A percentile compares a stretch with the other conserved stretches of the same genome.
These are phyloP conservation scores for Suhomyces atakaporum DNA, from an alignment of 1,139 yeast genomes.

Conservation along the genomic window DNA sequence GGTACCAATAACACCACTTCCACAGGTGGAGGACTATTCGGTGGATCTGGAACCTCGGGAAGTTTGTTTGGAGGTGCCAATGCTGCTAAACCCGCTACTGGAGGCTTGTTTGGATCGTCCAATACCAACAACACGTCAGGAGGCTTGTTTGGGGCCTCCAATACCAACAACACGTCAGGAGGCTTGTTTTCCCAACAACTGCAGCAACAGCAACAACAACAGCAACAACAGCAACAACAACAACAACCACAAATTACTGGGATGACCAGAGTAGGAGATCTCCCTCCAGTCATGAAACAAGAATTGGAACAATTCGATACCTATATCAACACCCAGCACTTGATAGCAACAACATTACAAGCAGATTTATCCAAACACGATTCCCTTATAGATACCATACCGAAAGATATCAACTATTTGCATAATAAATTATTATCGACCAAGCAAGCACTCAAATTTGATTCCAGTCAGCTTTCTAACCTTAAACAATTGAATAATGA, in stretches of 20 bases:
- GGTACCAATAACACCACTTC: conserved; percentile 12
- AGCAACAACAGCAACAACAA: conserved; percentile 32
- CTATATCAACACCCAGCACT: conserved; percentile 81
- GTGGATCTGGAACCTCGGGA: conserved; percentile 15
- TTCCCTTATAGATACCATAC: conserved; percentile 74
- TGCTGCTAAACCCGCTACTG: conserved; percentile 19
- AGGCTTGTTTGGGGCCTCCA: conserved; percentile 25
- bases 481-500: conserved; percentile 54
- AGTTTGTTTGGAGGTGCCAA: conserved; percentile 24
- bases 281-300: conserved; percentile 73
- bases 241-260: conserved; percentile 63
- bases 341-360: conserved; percentile 76
- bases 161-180: not conserved
- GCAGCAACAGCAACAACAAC: conserved; percentile 19
- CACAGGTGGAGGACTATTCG: conserved; percentile 14
- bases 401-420: conserved; percentile 78
- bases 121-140: conserved; percentile 14
- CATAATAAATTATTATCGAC: conserved; percentile 63
- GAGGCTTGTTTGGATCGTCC: conserved; percentile 24
- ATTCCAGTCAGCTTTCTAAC: conserved; percentile 36
- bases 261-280: conserved; percentile 83
- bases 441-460: conserved; percentile 62
- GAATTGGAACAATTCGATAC: conserved; percentile 79
- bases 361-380: conserved; percentile 65
- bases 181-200: conserved; percentile 7